Percentiles rank a stretch among this genome's conserved stretches.
These are phyloP conservation scores for Voacanga thouarsii DNA, from an alignment of 257 asterid species.

Conservation along the genomic window DNA sequence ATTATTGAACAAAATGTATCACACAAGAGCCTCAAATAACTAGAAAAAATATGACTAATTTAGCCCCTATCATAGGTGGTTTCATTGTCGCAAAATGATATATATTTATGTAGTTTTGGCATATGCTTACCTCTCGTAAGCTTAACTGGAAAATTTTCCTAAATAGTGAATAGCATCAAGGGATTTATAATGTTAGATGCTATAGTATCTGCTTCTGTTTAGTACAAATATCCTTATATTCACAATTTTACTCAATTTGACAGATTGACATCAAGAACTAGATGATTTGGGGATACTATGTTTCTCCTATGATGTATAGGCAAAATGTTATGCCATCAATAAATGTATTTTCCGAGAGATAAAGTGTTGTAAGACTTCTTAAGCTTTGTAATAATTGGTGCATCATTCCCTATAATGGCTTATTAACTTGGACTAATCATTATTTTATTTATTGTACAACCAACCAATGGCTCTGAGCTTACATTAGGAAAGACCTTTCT, in stretches of 20 bases:
- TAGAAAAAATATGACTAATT: too few species aligned
- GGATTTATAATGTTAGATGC: neutral
- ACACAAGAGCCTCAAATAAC: too few species aligned
- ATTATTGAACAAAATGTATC: too few species aligned
- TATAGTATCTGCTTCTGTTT: neutral
- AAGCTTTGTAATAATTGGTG: neutral
- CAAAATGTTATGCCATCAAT: constrained; percentile 80
- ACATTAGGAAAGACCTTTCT: constrained; percentile 86
- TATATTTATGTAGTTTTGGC: too few species aligned
- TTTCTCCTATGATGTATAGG: constrained; percentile 91
- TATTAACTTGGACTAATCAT: neutral
- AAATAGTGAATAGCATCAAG: neutral
- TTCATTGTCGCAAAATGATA: constrained; percentile 68
- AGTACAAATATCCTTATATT: neutral
- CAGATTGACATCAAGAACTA: constrained; percentile 73
- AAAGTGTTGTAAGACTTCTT: constrained; percentile 60
- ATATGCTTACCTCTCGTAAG: neutral
- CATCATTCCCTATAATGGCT: neutral
- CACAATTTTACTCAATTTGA: neutral
- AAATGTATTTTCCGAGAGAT: constrained; percentile 75
- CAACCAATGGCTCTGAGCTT: constrained; percentile 50
- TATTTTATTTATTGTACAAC: constrained; percentile 30
- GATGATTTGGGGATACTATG: constrained; percentile 93
- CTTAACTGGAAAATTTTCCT: neutral
- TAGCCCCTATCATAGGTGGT: too few species aligned